Base-by-base conservation (phyloP, 495 filamentous ascomycete species). In the Penicillium bovifimosum region DNA sequence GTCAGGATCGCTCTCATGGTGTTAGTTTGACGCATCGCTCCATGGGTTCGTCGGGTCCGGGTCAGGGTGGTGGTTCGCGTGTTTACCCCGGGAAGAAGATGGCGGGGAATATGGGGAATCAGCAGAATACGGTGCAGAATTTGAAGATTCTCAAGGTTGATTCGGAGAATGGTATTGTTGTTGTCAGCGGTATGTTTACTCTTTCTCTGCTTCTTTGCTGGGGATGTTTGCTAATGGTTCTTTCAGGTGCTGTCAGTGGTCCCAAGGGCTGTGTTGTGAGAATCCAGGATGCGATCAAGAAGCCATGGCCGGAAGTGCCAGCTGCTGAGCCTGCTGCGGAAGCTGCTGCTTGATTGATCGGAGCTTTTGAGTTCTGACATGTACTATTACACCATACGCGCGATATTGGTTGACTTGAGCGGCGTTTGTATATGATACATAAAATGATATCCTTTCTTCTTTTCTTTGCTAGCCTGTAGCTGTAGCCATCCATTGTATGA, bases 31-130 rank as follows among this genome's bases (percentile, higher is more conserved):
- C 86, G 42, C 93, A 98, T 76, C 80, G 93, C 62, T 84, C 86
- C 2, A 86, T 96, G 76, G 93, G 93, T 76, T 91, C 88, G 5
- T 75, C 81, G 10, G 93, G 93, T 56, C 88, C 84, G 33, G 84
- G 84, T 60, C 93, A 98, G 69, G 93, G 93, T 56, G 83, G 87
- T 66, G 93, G 93, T 67, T 93, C 88, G 38, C 78, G 93, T 60
- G 93, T 98, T 36, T 80, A 86, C 52, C 93, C 93, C 0, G 93
- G 93, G 44, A 98, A 98, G 83, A 89, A 88, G 70, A 98, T 98
- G 93, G 82, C 93, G 17, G 93, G 93, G 50, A 80, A 88, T 39
- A 96, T 98, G 93, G 93, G 93, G 20, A 84, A 84, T 50, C 76
- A 91, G 67, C 81, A 82, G 56, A 86, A 89, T 38, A 98, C 93